These are phyloP conservation scores for Tulasnella sp. DNA, from an alignment of 768 basidiomycete species.

Conservation along the genomic window DNA sequence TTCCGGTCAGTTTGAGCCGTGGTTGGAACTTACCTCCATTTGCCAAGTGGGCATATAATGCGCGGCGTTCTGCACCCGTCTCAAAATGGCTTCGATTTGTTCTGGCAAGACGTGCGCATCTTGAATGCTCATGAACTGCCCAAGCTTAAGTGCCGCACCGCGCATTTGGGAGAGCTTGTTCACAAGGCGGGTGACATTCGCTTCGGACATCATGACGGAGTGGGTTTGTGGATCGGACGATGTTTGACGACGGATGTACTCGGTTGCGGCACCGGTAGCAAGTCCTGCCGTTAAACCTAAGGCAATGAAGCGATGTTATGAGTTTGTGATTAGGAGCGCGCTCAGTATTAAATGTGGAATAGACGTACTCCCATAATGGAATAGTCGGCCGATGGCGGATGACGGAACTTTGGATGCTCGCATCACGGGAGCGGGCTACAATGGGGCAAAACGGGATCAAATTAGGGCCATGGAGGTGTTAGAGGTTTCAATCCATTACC, in stretches of 20 bases:
- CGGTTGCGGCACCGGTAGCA: constrained; percentile 83
- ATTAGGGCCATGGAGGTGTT: not conserved
- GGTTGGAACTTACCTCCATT: constrained; percentile 67
- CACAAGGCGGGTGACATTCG: constrained; percentile 84
- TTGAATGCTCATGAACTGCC: constrained; percentile 97
- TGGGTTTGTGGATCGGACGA: constrained; percentile 37
- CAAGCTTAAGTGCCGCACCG: constrained; percentile 92
- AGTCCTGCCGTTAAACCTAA: constrained; percentile 87
- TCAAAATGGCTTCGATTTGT: constrained; percentile 82
- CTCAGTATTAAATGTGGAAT: not conserved
- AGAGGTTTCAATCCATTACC: not conserved
- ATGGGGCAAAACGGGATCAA: not conserved
- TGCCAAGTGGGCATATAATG: constrained; percentile 99
- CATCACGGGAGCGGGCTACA: constrained; percentile 32
- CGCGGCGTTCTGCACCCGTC: constrained; percentile 88
- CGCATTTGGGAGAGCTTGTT: constrained; percentile 93
- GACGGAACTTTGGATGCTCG: constrained; percentile 81
- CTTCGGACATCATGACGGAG: constrained; percentile 81
- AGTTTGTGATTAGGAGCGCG: not conserved
- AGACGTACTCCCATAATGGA: constrained; percentile 84
- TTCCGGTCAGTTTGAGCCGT: not conserved
- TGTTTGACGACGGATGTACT: constrained; percentile 66
- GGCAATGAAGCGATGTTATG: not conserved
- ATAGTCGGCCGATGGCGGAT: constrained; percentile 78
- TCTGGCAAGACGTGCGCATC: constrained; percentile 86